Conservation (phyloP, 2,329 filamentous ascomycete genomes). For the Diplodia corticola region DNA sequence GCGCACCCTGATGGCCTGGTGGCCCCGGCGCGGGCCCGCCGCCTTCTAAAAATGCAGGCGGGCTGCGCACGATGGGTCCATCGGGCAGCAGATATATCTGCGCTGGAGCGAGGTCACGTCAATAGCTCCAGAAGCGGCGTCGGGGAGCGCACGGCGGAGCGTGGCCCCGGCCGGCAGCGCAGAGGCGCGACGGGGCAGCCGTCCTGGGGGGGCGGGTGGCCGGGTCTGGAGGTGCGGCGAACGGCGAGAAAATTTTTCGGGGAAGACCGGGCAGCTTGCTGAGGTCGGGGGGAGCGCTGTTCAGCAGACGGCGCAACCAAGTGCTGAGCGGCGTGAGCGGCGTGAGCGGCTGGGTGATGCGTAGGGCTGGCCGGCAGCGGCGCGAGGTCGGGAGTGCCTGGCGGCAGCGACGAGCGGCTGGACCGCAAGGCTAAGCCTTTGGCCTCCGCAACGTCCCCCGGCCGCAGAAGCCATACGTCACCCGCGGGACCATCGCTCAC, state of each 20-base stretch:
- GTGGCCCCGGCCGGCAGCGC: background rate
- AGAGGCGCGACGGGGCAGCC: background rate
- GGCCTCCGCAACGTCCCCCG: too few relatives aligned
- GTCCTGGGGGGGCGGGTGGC: background rate
- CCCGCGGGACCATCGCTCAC: background rate
- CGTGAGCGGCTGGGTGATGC: background rate
- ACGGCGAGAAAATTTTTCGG: constrained; percentile 1
- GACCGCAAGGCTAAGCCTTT: constrained; percentile 11
- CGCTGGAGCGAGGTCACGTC: constrained; percentile 9
- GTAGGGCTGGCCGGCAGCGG: constrained; percentile 12
- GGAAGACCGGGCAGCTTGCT: background rate
- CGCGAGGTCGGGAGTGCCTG: constrained; percentile 6
- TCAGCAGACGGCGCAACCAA: background rate
- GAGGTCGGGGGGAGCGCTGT: background rate
- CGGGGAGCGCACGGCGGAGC: background rate
- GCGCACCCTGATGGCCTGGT: background rate
- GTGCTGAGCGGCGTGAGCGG: too few relatives aligned
- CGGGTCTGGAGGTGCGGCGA: background rate
- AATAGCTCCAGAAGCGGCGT: background rate
- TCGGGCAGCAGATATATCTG: constrained; percentile 18
- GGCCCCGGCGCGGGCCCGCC: constrained; percentile 12
- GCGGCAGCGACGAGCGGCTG: constrained; percentile 10
- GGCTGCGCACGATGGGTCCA: constrained; percentile 13
- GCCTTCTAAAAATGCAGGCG: constrained; percentile 19
- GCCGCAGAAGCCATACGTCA: background rate